phyloP scores from a whole-genome alignment of 345 rosid genomes.

The Salix caprea region DNA sequence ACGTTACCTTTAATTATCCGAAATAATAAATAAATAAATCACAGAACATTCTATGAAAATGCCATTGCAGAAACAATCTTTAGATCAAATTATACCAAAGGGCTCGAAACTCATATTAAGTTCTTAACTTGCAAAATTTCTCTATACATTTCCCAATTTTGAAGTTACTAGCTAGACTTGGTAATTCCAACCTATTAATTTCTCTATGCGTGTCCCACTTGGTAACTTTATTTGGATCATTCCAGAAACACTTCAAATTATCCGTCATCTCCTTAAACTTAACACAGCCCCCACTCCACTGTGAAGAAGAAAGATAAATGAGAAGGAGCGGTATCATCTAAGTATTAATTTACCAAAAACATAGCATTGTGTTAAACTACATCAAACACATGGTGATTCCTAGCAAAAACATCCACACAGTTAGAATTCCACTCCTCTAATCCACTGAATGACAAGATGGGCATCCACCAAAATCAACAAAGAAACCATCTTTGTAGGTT shows the following conservation, averaged over 20 bases:
- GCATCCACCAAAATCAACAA: not conserved
- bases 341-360: not conserved
- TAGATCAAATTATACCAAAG: not conserved
- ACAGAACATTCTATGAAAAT: not conserved
- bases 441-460: not conserved
- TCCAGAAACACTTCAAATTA: not conserved
- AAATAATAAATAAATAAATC: not conserved
- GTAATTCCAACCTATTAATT: not conserved
- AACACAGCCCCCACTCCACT: not conserved
- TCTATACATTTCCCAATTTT: not conserved
- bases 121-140: not conserved
- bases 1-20: not conserved
- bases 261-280: not conserved
- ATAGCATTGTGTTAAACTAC: not conserved
- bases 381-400: not conserved
- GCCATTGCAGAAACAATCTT: not conserved
- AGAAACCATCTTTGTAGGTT: not conserved
- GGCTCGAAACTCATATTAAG: not conserved
- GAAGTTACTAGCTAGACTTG: not conserved
- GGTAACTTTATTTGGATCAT: not conserved
- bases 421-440: not conserved
- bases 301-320: too few relatives aligned
- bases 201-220: not conserved
- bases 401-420: not conserved
- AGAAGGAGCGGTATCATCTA: not conserved